Evolutionary conservation across 345 rosid species (phyloP).

Genomic region (Eucalyptus pumila): DNA sequence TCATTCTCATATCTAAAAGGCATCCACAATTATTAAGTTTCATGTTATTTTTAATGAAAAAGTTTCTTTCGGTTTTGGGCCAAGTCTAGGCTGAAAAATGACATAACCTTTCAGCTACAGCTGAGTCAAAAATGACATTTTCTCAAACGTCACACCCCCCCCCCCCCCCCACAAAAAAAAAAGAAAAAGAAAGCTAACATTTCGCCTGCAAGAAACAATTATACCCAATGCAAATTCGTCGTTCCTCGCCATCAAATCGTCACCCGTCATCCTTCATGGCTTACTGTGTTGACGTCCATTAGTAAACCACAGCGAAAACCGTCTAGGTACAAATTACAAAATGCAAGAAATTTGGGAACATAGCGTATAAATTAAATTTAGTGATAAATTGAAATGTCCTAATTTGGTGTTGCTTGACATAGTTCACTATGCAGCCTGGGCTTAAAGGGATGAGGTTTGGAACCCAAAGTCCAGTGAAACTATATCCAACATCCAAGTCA

Average conservation of each 20-base stretch:
- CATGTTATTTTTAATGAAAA: background rate
- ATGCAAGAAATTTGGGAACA: background rate
- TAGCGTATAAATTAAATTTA: background rate
- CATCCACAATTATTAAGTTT: background rate
- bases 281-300: background rate
- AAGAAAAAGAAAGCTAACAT: too few relatives aligned
- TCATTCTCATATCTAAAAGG: background rate
- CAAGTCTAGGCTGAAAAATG: background rate
- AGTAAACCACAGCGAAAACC: background rate
- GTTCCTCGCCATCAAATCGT: background rate
- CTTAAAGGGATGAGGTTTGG: background rate
- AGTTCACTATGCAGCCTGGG: background rate
- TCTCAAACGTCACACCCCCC: background rate
- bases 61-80: background rate
- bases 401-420: background rate
- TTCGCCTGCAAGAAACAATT: background rate
- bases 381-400: background rate
- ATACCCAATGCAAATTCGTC: rapidly evolving
- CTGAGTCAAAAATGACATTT: background rate
- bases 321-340: background rate
- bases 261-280: background rate
- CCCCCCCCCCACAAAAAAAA: background rate
- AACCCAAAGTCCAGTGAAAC: background rate
- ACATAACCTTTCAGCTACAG: background rate
- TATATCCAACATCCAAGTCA: background rate